Evolutionary conservation across 108 stramenopile genomes (phyloP).

Genomic region (Mayamaea pseudoterrestris): DNA sequence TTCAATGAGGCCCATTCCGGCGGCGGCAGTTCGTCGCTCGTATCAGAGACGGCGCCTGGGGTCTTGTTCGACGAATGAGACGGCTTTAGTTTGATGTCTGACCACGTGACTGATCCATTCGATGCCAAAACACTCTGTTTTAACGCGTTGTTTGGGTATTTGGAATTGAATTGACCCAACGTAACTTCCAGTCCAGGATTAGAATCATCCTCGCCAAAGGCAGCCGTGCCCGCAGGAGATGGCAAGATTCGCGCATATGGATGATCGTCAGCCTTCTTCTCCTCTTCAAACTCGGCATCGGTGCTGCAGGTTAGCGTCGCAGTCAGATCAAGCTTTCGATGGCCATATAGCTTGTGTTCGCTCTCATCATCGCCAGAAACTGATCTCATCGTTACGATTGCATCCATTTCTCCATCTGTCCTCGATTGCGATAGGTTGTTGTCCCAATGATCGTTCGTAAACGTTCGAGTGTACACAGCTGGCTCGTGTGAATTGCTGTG

Average conservation of each 20-base stretch:
- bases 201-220: background rate
- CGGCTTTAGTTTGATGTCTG: background rate
- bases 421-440: background rate
- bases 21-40: too few species aligned
- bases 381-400: background rate
- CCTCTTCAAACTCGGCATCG: background rate
- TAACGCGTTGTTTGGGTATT: background rate
- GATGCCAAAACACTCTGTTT: background rate
- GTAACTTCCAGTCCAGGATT: background rate
- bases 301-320: background rate
- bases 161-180: constrained; percentile 2
- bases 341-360: background rate
- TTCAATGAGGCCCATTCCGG: background rate
- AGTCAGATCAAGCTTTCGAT: background rate
- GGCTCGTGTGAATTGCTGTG: too few species aligned
- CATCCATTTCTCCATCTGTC: background rate
- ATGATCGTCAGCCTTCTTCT: background rate
- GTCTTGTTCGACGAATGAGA: background rate
- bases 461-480: background rate
- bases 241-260: background rate
- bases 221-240: background rate
- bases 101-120: background rate
- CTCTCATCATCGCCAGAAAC: background rate
- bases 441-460: background rate
- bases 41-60: background rate